A percentile compares a stretch with the other conserved stretches of the same genome.
Evolutionary conservation across 2,329 filamentous ascomycete species (phyloP).

Genomic region (Diaporthe batatas): DNA sequence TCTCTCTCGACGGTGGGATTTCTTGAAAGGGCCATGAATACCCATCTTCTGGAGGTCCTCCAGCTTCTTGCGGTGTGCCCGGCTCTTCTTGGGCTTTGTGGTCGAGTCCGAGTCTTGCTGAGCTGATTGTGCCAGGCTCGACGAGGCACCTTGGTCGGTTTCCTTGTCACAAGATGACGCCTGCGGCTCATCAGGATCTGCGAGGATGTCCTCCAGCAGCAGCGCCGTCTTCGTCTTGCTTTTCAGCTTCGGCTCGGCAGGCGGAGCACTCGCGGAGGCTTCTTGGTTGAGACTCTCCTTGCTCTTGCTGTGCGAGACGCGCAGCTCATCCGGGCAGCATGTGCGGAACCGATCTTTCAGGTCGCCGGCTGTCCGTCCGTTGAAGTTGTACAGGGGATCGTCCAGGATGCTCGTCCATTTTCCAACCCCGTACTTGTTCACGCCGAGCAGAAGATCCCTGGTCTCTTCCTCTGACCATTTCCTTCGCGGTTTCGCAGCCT

Average conservation of each 20-base stretch:
- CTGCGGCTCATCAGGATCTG: constrained; percentile 57
- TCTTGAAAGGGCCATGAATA: constrained; percentile 73
- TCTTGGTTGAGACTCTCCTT: constrained; percentile 41
- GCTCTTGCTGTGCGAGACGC: constrained; percentile 53
- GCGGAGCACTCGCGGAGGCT: constrained; percentile 22
- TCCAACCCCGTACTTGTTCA: constrained; percentile 73
- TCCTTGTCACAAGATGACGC: constrained; percentile 32
- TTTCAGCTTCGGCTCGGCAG: constrained; percentile 44
- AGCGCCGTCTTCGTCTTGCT: constrained; percentile 62
- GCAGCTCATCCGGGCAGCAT: constrained; percentile 73
- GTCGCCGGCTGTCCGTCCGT: constrained; percentile 71
- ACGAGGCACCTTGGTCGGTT: constrained; percentile 22
- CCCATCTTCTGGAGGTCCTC: constrained; percentile 64
- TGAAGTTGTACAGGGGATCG: constrained; percentile 71
- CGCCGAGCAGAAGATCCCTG: constrained; percentile 71
- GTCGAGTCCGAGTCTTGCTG: constrained; percentile 50
- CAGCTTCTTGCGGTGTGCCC: constrained; percentile 59
- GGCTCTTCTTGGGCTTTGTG: constrained; percentile 54
- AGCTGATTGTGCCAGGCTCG: constrained; percentile 36
- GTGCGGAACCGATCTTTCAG: constrained; percentile 76
- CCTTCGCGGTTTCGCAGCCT: constrained; percentile 68
- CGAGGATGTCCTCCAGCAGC: constrained; percentile 69
- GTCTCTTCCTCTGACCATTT: constrained; percentile 78
- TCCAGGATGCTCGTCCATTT: constrained; percentile 76
- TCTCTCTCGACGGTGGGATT: constrained; percentile 71